These are phyloP conservation scores for Lasiodiplodia sp. DNA, from an alignment of 2,329 filamentous ascomycete species.

Conservation along the genomic window DNA sequence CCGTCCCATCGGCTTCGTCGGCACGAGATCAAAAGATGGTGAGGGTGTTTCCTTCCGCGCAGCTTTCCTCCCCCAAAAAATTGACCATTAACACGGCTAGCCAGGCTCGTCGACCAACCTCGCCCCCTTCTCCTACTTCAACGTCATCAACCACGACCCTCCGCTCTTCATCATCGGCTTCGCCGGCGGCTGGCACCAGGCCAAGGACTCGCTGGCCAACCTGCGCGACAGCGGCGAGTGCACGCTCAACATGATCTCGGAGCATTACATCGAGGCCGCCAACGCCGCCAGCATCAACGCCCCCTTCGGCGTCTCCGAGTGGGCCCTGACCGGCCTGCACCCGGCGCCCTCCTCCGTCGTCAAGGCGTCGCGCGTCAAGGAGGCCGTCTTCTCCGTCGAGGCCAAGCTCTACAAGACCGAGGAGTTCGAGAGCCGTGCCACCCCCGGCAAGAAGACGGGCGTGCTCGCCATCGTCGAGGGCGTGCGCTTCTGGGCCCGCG, in stretches of 20 bases:
- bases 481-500: conserved; percentile 84
- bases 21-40: conserved; percentile 68
- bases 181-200: conserved; percentile 61
- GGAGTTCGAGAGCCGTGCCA: conserved; percentile 78
- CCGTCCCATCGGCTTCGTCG: conserved; percentile 75
- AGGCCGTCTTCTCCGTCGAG: conserved; percentile 85
- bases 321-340: conserved; percentile 78
- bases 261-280: conserved; percentile 85
- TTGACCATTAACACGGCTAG: neutral
- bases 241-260: conserved; percentile 85
- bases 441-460: conserved; percentile 76
- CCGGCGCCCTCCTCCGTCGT: conserved; percentile 72
- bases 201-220: conserved; percentile 83
- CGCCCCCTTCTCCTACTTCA: conserved; percentile 87
- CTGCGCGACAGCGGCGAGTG: conserved; percentile 76
- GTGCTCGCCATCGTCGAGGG: conserved; percentile 83
- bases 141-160: conserved; percentile 84
- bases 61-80: neutral
- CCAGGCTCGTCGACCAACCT: conserved; percentile 68
- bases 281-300: conserved; percentile 82
- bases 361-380: conserved; percentile 74
- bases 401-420: conserved; percentile 74
- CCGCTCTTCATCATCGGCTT: conserved; percentile 78
- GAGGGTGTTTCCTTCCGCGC: neutral
- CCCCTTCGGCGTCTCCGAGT: conserved; percentile 79